Percentiles rank a stretch among this genome's conserved stretches.
These are phyloP conservation scores for Aspergillus sp. DNA, from an alignment of 2,329 filamentous ascomycete species.

Conservation along the genomic window DNA sequence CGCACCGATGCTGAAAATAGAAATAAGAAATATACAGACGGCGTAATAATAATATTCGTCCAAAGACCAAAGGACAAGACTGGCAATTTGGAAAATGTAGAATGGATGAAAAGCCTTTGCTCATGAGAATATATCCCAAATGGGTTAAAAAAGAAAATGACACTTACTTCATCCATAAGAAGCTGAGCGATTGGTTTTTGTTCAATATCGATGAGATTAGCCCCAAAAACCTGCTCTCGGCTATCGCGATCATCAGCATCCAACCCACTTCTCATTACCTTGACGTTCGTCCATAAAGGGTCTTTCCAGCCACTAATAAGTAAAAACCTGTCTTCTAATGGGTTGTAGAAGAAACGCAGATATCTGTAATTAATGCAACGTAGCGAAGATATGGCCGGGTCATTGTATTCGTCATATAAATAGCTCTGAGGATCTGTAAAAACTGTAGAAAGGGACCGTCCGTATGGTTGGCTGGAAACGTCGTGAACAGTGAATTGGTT, in stretches of 20 bases:
- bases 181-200: conserved; percentile 81
- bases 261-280: conserved; percentile 69
- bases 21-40: conserved; percentile 89
- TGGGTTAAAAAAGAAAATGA: neutral
- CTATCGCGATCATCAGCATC: conserved; percentile 83
- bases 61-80: conserved; percentile 87
- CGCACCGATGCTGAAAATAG: conserved; percentile 81
- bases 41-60: conserved; percentile 99
- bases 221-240: conserved; percentile 81
- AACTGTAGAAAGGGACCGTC: conserved; percentile 59
- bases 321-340: conserved; percentile 80
- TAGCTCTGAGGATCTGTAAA: conserved; percentile 50
- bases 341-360: conserved; percentile 87
- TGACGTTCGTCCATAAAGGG: conserved; percentile 76
- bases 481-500: conserved; percentile 78
- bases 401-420: conserved; percentile 61
- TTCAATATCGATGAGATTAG: conserved; percentile 87
- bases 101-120: conserved; percentile 85
- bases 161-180: conserved; percentile 74
- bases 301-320: conserved; percentile 92
- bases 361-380: conserved; percentile 88
- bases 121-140: conserved; percentile 5
- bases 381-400: conserved; percentile 71
- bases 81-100: conserved; percentile 96
- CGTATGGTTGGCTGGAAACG: conserved; percentile 57